phyloP scores from a whole-genome alignment of 23 red algal species.

The Gracilaria vermiculophylla region DNA sequence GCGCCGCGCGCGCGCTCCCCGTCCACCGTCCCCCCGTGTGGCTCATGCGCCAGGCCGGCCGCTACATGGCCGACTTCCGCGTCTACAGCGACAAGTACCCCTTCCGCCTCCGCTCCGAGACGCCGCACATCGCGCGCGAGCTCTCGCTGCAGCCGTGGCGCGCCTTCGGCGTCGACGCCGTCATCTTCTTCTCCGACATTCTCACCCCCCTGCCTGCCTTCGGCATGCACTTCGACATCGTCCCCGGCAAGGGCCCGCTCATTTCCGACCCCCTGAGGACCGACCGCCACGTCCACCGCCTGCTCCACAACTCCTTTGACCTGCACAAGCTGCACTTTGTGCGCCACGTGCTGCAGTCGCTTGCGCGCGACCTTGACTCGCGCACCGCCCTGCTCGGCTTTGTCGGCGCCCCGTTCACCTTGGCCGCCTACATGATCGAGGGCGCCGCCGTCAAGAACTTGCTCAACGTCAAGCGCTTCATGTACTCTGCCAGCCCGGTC shows the following conservation, averaged over 20 bases:
- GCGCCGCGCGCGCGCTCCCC: constrained; percentile 54
- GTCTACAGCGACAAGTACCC: constrained; percentile 65
- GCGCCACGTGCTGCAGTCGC: constrained; percentile 37
- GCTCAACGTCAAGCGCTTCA: constrained; percentile 70
- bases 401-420: constrained; percentile 85
- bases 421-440: constrained; percentile 88
- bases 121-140: constrained; percentile 78
- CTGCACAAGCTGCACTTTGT: constrained; percentile 62
- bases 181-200: constrained; percentile 96
- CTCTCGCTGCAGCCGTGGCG: constrained; percentile 89
- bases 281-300: not conserved
- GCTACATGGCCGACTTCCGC: constrained; percentile 93
- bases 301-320: constrained; percentile 22
- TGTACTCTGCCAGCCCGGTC: constrained; percentile 44
- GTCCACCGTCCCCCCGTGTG: constrained; percentile 86
- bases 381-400: constrained; percentile 74
- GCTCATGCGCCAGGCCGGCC: constrained; percentile 96
- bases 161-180: constrained; percentile 78
- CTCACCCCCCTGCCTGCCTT: constrained; percentile 88
- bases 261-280: constrained; percentile 62
- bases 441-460: constrained; percentile 70
- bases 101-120: constrained; percentile 87
- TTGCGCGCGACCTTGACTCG: not conserved
- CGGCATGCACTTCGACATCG: constrained; percentile 83
- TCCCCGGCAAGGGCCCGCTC: constrained; percentile 59